Evolutionary conservation across 2,329 filamentous ascomycete species (phyloP).

Genomic region (Periconia sp.): DNA sequence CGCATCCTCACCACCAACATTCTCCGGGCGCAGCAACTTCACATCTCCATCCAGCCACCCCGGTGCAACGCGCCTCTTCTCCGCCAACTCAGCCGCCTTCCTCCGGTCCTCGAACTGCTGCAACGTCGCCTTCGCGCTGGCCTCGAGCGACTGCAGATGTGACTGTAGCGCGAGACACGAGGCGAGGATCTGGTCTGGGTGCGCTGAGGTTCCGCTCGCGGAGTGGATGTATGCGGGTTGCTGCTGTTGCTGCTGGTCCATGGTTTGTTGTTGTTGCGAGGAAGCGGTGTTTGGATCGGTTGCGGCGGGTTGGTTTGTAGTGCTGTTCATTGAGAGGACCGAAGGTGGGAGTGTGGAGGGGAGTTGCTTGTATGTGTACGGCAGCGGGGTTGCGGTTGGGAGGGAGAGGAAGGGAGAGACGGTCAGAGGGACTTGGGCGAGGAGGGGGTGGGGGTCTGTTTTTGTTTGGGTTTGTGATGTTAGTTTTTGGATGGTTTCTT

Average conservation of each 20-base stretch:
- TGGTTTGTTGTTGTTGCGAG: conserved; percentile 33
- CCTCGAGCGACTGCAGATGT: conserved; percentile 70
- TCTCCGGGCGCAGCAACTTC: conserved; percentile 68
- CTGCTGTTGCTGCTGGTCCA: conserved; percentile 64
- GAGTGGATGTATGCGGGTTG: conserved; percentile 70
- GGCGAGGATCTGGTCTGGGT: conserved; percentile 81
- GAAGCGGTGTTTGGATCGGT: conserved; percentile 1
- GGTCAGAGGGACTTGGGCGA: conserved; percentile 89
- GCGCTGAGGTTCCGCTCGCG: conserved; percentile 71
- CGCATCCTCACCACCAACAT: conserved; percentile 43
- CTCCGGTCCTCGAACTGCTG: conserved; percentile 70
- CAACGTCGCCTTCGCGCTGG: conserved; percentile 68
- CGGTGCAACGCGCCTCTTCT: conserved; percentile 77
- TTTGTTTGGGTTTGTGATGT: conserved; percentile 1
- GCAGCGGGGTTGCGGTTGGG: conserved; percentile 84
- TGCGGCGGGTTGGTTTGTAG: conserved; percentile 28
- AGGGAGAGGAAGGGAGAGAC: conserved; percentile 93
- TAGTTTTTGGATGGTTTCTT: conserved; percentile 5
- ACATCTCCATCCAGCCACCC: conserved; percentile 75
- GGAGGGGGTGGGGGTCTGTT: conserved; percentile 71
- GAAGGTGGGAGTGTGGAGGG: conserved; percentile 83
- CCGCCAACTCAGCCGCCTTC: conserved; percentile 67
- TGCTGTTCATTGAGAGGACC: conserved; percentile 50
- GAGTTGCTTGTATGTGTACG: conserved; percentile 92
- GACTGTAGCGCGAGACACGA: conserved; percentile 78